Percentiles rank a stretch among this genome's conserved stretches.
These are phyloP conservation scores for Kwoniella shandongensis DNA, from an alignment of 768 basidiomycete species.

Conservation along the genomic window DNA sequence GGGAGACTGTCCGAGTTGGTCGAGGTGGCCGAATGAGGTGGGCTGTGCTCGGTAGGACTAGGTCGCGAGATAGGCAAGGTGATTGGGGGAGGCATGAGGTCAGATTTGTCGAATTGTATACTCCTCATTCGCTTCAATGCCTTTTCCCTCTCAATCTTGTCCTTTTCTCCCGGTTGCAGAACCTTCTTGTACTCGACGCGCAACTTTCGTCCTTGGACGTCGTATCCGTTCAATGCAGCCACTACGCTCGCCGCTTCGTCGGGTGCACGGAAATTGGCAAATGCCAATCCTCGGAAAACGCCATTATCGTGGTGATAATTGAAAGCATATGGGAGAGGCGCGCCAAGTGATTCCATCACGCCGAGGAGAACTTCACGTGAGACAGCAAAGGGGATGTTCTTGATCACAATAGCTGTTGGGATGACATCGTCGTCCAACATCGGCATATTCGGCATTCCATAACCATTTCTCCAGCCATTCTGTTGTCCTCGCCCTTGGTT, in stretches of 20 bases:
- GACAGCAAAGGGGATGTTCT: constrained; percentile 99
- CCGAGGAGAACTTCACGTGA: constrained; percentile 93
- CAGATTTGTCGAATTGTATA: constrained; percentile 69
- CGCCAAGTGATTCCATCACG: constrained; percentile 92
- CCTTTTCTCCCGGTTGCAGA: constrained; percentile 97
- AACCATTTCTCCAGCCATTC: constrained; percentile 32
- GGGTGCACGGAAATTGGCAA: constrained; percentile 93
- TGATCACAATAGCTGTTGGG: constrained; percentile 98
- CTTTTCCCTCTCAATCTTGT: constrained; percentile 97
- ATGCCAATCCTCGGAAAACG: constrained; percentile 93
- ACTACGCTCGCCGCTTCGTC: constrained; percentile 93
- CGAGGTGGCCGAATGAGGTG: constrained; percentile 43
- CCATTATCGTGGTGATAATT: constrained; percentile 99
- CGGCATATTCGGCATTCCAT: constrained; percentile 21
- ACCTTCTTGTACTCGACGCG: constrained; percentile 99
- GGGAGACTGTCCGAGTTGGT: constrained; percentile 53
- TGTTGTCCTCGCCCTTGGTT: constrained; percentile 8
- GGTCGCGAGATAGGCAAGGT: constrained; percentile 22
- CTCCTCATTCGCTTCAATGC: constrained; percentile 96
- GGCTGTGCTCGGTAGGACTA: constrained; percentile 28
- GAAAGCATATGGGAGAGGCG: constrained; percentile 97
- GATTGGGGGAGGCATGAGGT: constrained; percentile 17
- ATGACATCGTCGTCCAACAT: constrained; percentile 74
- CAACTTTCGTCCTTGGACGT: constrained; percentile 75
- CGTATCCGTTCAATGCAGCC: constrained; percentile 81